Percentiles rank a stretch among this genome's conserved stretches.
These are phyloP conservation scores for Dalbergia cultrata DNA, from an alignment of 306 rosid genomes.

Conservation along the genomic window DNA sequence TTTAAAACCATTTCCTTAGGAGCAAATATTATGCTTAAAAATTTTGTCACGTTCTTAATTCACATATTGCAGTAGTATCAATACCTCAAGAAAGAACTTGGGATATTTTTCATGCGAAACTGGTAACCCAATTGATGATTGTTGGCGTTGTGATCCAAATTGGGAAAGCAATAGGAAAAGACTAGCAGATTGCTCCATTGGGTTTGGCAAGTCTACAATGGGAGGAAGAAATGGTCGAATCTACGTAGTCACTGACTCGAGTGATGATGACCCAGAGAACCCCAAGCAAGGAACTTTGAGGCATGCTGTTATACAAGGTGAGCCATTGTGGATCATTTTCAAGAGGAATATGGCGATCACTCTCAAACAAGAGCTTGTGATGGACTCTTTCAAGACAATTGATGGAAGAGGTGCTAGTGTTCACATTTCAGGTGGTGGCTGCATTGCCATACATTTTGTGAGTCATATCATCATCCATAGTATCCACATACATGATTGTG, in stretches of 20 bases:
- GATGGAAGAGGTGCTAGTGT: constrained; percentile 79
- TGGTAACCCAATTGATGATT: constrained; percentile 79
- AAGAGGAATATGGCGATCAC: constrained; percentile 68
- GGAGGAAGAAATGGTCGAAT: constrained; percentile 72
- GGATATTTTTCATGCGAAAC: constrained; percentile 63
- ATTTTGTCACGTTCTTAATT: background rate
- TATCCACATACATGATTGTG: constrained; percentile 68
- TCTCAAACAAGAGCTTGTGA: constrained; percentile 61
- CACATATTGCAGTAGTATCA: constrained; percentile 57
- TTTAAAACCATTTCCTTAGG: no score
- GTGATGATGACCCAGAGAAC: constrained; percentile 60
- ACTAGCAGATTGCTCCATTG: constrained; percentile 66
- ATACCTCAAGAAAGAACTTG: constrained; percentile 69
- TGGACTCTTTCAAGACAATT: constrained; percentile 79
- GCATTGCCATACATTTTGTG: constrained; percentile 64
- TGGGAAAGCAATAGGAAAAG: constrained; percentile 53
- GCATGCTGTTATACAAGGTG: constrained; percentile 70
- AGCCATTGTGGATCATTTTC: constrained; percentile 75
- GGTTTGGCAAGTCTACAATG: constrained; percentile 67
- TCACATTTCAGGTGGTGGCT: constrained; percentile 65
- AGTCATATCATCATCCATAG: constrained; percentile 74
- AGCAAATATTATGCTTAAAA: background rate
- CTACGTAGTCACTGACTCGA: constrained; percentile 61
- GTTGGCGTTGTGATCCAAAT: constrained; percentile 76
- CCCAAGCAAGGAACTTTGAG: constrained; percentile 70